phyloP scores from a whole-genome alignment of 331 rosid species.

The Erythrophleum ivorense region DNA sequence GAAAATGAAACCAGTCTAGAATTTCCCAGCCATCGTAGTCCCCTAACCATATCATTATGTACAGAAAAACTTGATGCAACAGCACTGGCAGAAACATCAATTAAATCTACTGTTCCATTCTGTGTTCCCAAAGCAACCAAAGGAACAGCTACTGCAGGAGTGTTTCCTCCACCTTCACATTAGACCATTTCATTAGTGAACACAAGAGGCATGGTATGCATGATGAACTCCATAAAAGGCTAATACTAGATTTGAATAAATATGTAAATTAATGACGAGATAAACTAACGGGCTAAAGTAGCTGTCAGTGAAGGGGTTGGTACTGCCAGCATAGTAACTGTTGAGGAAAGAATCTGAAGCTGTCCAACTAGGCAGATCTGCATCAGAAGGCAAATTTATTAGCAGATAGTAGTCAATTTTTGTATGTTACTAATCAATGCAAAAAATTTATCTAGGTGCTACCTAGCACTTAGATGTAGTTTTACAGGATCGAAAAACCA shows the following conservation, averaged over 20 bases:
- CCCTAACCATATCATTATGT: conserved; percentile 82
- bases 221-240: conserved; percentile 1
- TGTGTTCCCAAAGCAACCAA: conserved; percentile 98
- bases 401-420: conserved; percentile 34
- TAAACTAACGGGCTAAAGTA: conserved; percentile 94
- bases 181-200: conserved; percentile 43
- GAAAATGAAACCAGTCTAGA: conserved; percentile 98
- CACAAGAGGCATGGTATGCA: conserved; percentile 33
- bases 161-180: conserved; percentile 90
- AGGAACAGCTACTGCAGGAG: conserved; percentile 95
- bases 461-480: conserved; percentile 36
- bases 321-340: conserved; percentile 88
- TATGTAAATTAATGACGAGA: conserved; percentile 40
- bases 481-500: conserved; percentile 28
- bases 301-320: conserved; percentile 96
- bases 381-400: conserved; percentile 41
- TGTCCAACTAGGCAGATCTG: conserved; percentile 96
- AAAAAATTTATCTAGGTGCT: conserved; percentile 33
- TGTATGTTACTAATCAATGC: conserved; percentile 18
- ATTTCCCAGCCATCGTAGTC: conserved; percentile 98
- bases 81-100: conserved; percentile 95
- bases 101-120: conserved; percentile 78
- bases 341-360: conserved; percentile 97
- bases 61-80: conserved; percentile 86
- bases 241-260: conserved; percentile 37